Evolutionary conservation across 805 yeast genomes (phyloP).

Genomic region (Candida tibetensis): DNA sequence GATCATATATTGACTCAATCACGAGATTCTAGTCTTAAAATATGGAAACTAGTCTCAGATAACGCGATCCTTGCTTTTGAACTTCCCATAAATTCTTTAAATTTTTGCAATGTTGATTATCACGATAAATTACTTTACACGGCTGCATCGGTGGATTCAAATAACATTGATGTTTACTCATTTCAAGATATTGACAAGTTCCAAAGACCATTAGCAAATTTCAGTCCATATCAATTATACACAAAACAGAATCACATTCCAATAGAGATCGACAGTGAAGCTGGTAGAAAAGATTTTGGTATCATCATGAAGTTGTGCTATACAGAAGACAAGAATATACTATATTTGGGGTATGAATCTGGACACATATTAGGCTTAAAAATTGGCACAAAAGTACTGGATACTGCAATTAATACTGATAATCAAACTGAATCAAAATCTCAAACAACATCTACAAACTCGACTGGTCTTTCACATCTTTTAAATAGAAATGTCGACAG

Average conservation of each 20-base stretch:
- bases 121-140: constrained; percentile 39
- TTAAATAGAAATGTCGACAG: constrained; percentile 1
- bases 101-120: constrained; percentile 64
- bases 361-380: constrained; percentile 48
- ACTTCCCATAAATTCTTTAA: constrained; percentile 70
- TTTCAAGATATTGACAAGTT: constrained; percentile 2
- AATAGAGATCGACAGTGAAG: constrained; percentile 15
- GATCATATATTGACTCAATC: constrained; percentile 11
- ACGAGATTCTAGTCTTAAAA: constrained; percentile 10
- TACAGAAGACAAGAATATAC: constrained; percentile 21
- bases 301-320: constrained; percentile 61
- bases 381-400: too few species aligned
- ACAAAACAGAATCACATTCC: constrained; percentile 15
- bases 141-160: constrained; percentile 64
- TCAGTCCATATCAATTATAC: constrained; percentile 28
- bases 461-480: too few species aligned
- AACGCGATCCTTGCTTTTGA: constrained; percentile 27
- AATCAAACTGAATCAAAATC: neutral
- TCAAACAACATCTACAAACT: neutral
- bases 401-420: constrained; percentile 4
- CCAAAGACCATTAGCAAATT: constrained; percentile 10
- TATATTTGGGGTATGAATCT: constrained; percentile 68
- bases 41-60: constrained; percentile 8
- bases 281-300: constrained; percentile 48
- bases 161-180: constrained; percentile 59